Percentiles rank a stretch among this genome's conserved stretches.
phyloP scores from a whole-genome alignment of 2,329 filamentous ascomycete species.

The Colletotrichum navitas region DNA sequence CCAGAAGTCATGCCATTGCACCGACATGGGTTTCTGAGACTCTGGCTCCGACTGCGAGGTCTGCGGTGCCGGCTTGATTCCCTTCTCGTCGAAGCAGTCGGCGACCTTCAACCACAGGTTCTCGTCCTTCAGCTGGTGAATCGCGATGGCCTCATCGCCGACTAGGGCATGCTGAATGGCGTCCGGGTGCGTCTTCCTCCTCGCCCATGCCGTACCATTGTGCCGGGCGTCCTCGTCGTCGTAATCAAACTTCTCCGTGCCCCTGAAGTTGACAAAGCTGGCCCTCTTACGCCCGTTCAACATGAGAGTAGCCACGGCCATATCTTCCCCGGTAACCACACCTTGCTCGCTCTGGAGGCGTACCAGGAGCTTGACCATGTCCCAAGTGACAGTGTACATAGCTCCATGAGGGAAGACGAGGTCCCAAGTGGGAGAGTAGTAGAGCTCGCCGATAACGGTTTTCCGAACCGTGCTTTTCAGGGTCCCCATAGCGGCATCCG shows the following conservation, averaged over 20 bases:
- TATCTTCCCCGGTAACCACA: constrained; percentile 50
- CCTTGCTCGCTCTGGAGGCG: constrained; percentile 46
- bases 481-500: constrained; percentile 26
- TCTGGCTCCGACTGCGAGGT: constrained; percentile 11
- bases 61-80: constrained; percentile 44
- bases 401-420: constrained; percentile 50
- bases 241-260: constrained; percentile 50
- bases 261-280: constrained; percentile 48
- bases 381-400: constrained; percentile 53
- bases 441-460: constrained; percentile 50
- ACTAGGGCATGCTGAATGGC: constrained; percentile 46
- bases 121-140: constrained; percentile 49
- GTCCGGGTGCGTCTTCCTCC: constrained; percentile 44
- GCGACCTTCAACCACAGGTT: constrained; percentile 48
- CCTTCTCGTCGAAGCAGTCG: constrained; percentile 47
- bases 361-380: constrained; percentile 48
- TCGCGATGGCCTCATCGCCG: constrained; percentile 44
- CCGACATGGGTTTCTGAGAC: constrained; percentile 34
- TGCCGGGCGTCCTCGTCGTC: constrained; percentile 47
- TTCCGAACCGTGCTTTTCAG: constrained; percentile 41
- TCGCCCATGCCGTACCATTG: constrained; percentile 49
- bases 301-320: constrained; percentile 48
- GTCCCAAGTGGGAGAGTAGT: constrained; percentile 45
- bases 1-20: constrained; percentile 47
- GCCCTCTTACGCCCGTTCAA: constrained; percentile 45